Evolutionary conservation across 1,139 yeast species (phyloP).

Genomic region (Yarrowia galli): DNA sequence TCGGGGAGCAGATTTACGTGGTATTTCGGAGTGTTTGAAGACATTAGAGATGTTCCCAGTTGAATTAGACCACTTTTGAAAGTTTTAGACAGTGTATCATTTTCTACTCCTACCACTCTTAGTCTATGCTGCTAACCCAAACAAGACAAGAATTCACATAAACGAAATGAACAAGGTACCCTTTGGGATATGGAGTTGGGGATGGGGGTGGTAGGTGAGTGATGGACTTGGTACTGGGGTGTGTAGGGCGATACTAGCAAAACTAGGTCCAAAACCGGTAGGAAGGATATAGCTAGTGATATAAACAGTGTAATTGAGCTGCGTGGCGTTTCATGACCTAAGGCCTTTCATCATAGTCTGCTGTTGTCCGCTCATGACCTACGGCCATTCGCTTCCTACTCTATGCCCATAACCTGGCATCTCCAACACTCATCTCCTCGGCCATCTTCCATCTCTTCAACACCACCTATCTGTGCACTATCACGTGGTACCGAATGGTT

Average conservation of each 20-base stretch:
- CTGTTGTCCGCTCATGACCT: background rate
- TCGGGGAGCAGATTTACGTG: background rate
- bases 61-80: background rate
- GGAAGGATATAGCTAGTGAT: too few species aligned
- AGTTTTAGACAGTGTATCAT: too few species aligned
- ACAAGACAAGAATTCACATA: slow-evolving; percentile 6
- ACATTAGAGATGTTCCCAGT: background rate
- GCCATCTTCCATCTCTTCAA: slow-evolving; percentile 12
- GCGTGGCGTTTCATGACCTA: too few species aligned
- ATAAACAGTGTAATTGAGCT: too few species aligned
- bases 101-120: too few species aligned
- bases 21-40: background rate
- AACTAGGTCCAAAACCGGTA: too few species aligned
- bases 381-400: background rate
- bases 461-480: slow-evolving; percentile 9
- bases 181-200: background rate
- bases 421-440: background rate
- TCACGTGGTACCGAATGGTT: slow-evolving; percentile 17
- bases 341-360: too few species aligned
- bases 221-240: too few species aligned
- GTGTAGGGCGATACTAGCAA: too few species aligned
- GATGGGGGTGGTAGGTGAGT: background rate
- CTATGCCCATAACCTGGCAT: slow-evolving; percentile 5
- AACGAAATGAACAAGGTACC: slow-evolving; percentile 26
- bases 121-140: too few species aligned